phyloP scores from a whole-genome alignment of 2,329 filamentous ascomycete genomes.

The Pseudocercospora fijiensis region DNA sequence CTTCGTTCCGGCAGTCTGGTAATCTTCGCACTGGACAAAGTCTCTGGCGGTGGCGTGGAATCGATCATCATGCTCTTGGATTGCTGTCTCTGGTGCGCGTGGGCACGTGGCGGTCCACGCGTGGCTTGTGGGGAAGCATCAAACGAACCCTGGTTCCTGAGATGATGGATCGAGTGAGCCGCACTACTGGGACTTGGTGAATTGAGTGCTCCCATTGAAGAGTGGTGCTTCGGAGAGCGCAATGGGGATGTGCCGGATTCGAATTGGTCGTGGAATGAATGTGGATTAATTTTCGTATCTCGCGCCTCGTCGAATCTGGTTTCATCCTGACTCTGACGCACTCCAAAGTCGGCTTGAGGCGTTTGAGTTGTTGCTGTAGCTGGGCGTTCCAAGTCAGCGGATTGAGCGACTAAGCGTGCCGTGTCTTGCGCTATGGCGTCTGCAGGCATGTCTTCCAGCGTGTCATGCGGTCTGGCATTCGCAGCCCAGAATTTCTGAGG shows the following conservation, averaged over 20 bases:
- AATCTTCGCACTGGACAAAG: slow-evolving; percentile 5
- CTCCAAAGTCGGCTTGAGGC: neutral
- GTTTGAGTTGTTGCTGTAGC: slow-evolving; percentile 16
- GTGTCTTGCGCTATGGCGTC: neutral
- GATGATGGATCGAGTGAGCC: slow-evolving; percentile 16
- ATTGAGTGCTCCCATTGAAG: slow-evolving; percentile 27
- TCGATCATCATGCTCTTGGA: slow-evolving; percentile 7
- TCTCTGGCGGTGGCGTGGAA: slow-evolving; percentile 9
- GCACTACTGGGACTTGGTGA: slow-evolving; percentile 13
- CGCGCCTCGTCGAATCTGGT: slow-evolving; percentile 31
- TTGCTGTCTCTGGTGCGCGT: neutral
- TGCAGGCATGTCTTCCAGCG: slow-evolving; percentile 2
- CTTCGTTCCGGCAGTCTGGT: slow-evolving; percentile 8
- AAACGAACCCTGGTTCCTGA: slow-evolving; percentile 5
- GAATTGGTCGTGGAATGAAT: slow-evolving; percentile 10
- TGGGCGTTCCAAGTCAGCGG: slow-evolving; percentile 11
- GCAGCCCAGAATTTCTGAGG: slow-evolving; percentile 56
- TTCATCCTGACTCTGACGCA: slow-evolving; percentile 25
- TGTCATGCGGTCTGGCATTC: slow-evolving; percentile 51
- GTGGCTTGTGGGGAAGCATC: neutral
- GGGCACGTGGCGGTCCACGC: slow-evolving; percentile 5
- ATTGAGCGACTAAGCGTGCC: neutral
- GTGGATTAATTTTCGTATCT: slow-evolving; percentile 28
- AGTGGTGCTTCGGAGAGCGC: slow-evolving; percentile 24
- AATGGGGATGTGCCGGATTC: neutral